These are phyloP conservation scores for Amylostereum areolatum DNA, from an alignment of 1,284 basidiomycete species.

Conservation along the genomic window DNA sequence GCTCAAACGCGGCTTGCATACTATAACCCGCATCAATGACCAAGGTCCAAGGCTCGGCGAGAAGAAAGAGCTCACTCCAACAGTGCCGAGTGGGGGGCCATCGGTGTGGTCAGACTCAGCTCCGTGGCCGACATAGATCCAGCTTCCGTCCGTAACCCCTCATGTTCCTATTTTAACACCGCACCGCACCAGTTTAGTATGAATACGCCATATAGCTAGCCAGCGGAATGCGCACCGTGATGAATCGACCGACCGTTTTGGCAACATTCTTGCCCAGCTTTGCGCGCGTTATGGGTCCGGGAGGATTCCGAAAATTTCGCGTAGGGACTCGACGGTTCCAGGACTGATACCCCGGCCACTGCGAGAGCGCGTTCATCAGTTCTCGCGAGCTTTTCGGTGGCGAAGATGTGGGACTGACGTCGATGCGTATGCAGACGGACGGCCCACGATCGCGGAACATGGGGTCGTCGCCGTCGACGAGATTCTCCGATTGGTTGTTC, in stretches of 20 bases:
- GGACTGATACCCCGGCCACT: constrained; percentile 1
- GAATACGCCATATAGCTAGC: too few species aligned
- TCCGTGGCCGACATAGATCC: too few species aligned
- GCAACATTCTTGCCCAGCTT: neutral
- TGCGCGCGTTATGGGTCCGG: constrained; percentile 1
- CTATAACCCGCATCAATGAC: too few species aligned
- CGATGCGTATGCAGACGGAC: neutral
- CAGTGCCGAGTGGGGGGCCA: too few species aligned
- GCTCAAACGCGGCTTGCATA: too few species aligned
- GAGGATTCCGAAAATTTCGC: constrained; percentile 1
- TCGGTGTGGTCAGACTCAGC: too few species aligned
- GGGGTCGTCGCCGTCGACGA: neutral
- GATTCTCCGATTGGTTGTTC: neutral
- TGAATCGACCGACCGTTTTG: neutral
- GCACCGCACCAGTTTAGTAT: too few species aligned
- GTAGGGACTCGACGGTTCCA: neutral
- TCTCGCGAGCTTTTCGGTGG: neutral
- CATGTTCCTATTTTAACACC: too few species aligned
- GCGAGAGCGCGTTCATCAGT: neutral
- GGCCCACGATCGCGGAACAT: neutral
- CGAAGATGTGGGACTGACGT: neutral
- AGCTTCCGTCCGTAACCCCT: too few species aligned
- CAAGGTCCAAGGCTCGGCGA: too few species aligned
- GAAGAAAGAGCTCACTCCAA: too few species aligned
- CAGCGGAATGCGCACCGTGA: neutral